Evolutionary conservation across 164 flowering plant species (phyloP), one percentile per base, ranked within the genome.

Genomic region (Magnolia officinalis): DNA sequence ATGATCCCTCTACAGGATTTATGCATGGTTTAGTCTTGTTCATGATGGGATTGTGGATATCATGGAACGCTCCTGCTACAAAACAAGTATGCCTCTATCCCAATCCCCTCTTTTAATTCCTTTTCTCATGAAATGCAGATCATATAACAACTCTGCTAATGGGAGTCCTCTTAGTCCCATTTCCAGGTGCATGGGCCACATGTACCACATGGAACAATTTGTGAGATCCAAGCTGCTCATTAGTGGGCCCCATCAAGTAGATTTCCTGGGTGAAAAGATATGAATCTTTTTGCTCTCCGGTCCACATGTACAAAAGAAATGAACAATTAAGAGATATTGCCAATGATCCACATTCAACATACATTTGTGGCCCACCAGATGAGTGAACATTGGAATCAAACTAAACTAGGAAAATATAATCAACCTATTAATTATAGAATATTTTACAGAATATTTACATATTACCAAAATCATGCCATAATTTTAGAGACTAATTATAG

Each of bases 11-110:
- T 20, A 82, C 92, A 4, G 83, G 79, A 6, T 59, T 82, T 74
- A 67, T 83, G 79, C 92, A 92, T 82, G 96, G 91, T 50, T 68
- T 91, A 50, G 84, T 89, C 72, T 74, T 95, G 75, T 69, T 89
- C 82, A 65, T 91, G 76, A 82, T 86, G 79, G 99, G 99, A 0
- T 88, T 95, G 37, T 88, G 61, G 83, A 92, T 93, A 59, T 88
- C 98, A 50, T 95, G 98, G 98, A 92, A 90, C 81, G 96, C 84
- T 82, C 82, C 98, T 26, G 98, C 97, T 29, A 88, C 99, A 78
- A n/a, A 95, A 95, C 87, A 92, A 95, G 98, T 95, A 91, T 82
- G 81, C 18, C 67, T 55, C 74, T 18, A 23, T 58, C 52, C 20
- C 64, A 67, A 59, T 19, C 73, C 68, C 63, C 50, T 70, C 6